These are phyloP conservation scores for Metarhizium guizhouense DNA, from an alignment of 2,329 filamentous ascomycete genomes.

Conservation along the genomic window DNA sequence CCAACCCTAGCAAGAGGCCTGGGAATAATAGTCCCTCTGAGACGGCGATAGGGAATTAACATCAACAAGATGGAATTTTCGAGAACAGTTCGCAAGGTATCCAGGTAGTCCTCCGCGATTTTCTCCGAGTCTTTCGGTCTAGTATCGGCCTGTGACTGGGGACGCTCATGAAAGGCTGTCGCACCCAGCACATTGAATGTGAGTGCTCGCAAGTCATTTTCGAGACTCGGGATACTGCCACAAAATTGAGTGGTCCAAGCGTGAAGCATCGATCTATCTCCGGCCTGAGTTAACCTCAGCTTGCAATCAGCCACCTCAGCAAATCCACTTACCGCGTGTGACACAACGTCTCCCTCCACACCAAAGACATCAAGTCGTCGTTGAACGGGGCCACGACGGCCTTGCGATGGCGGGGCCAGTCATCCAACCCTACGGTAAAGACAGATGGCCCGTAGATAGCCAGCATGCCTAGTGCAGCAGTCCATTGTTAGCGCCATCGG, in stretches of 20 bases:
- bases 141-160: not conserved
- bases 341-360: not conserved
- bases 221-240: not conserved
- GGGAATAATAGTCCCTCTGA: not conserved
- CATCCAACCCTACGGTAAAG: slow-evolving; percentile 1
- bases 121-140: not conserved
- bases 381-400: not conserved
- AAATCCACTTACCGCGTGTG: not conserved
- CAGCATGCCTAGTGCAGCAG: not conserved
- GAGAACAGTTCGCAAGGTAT: slow-evolving; percentile 2
- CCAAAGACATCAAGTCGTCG: not conserved
- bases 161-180: not conserved
- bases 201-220: not conserved
- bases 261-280: not conserved
- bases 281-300: too few relatives aligned
- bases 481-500: too few relatives aligned
- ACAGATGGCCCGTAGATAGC: slow-evolving; percentile 1
- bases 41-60: not conserved
- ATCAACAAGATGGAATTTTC: slow-evolving; percentile 3
- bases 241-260: not conserved
- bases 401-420: slow-evolving; percentile 5
- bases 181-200: not conserved
- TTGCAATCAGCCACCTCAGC: too few relatives aligned
- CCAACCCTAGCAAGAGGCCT: not conserved
- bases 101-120: not conserved